Evolutionary conservation across 192 early-diverging fungal genomes (phyloP).

Genomic region (Paraglomus occultum): DNA sequence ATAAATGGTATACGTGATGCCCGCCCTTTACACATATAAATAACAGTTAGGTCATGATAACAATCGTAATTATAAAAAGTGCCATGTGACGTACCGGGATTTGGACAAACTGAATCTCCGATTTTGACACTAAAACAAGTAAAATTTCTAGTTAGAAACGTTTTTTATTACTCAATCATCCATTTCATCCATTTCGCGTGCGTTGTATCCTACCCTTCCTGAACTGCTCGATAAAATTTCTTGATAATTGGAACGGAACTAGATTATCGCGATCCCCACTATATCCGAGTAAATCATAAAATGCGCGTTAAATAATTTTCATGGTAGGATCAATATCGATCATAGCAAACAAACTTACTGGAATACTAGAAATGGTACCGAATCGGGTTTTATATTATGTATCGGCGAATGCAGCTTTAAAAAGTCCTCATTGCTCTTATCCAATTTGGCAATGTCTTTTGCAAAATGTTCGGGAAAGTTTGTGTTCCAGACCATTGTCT

Average conservation of each 20-base stretch:
- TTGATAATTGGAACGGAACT: conserved; percentile 35
- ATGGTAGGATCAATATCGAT: neutral
- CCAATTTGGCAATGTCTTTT: conserved; percentile 35
- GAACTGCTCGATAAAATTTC: conserved; percentile 35
- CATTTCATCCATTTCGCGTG: neutral
- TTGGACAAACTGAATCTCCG: conserved; percentile 10
- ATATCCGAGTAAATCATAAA: neutral
- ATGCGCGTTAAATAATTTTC: neutral
- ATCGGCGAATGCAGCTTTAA: conserved; percentile 2
- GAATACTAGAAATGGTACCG: conserved; percentile 38
- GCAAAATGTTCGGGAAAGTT: conserved; percentile 45
- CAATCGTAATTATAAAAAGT: neutral
- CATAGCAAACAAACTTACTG: conserved; percentile 33
- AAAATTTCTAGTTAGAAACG: neutral
- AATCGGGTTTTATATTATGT: conserved; percentile 20
- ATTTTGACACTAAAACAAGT: neutral
- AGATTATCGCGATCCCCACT: conserved; percentile 42
- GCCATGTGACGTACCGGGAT: conserved; percentile 4
- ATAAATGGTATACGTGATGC: conserved; percentile 41
- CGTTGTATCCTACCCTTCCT: conserved; percentile 32
- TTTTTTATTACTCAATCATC: neutral
- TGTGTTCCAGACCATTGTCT: conserved; percentile 41
- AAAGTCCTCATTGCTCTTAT: neutral
- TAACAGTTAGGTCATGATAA: neutral
- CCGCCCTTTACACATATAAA: conserved; percentile 38